These are phyloP conservation scores for Vicia sativa DNA, from an alignment of 306 rosid species.

Conservation along the genomic window DNA sequence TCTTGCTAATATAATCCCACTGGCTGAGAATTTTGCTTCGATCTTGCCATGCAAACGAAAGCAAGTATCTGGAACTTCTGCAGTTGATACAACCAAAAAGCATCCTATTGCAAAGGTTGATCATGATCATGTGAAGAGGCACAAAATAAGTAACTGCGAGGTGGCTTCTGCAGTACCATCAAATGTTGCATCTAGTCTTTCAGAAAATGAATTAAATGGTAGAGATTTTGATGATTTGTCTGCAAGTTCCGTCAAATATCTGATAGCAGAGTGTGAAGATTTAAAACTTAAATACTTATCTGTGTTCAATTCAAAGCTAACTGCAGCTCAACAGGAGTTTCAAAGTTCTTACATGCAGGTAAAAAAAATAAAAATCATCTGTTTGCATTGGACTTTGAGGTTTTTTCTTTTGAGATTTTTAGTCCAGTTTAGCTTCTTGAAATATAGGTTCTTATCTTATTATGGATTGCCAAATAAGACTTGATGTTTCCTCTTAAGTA, in stretches of 20 bases:
- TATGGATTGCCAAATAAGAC: slow-evolving; percentile 28
- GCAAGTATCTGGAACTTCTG: slow-evolving; percentile 42
- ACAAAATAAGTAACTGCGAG: slow-evolving; percentile 51
- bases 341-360: slow-evolving; percentile 70
- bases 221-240: slow-evolving; percentile 45
- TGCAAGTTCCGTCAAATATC: slow-evolving; percentile 45
- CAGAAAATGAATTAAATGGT: slow-evolving; percentile 43
- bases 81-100: slow-evolving; percentile 40
- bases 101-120: slow-evolving; percentile 50
- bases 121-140: slow-evolving; percentile 64
- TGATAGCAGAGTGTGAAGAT: slow-evolving; percentile 63
- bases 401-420: background rate
- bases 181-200: slow-evolving; percentile 36
- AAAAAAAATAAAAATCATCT: slow-evolving; percentile 13
- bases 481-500: slow-evolving; percentile 20
- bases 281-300: slow-evolving; percentile 72
- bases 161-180: slow-evolving; percentile 44
- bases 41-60: slow-evolving; percentile 45
- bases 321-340: slow-evolving; percentile 72
- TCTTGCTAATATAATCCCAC: slow-evolving; percentile 79
- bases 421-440: slow-evolving; percentile 23
- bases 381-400: slow-evolving; percentile 14
- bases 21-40: slow-evolving; percentile 43
- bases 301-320: slow-evolving; percentile 73
- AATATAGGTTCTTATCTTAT: slow-evolving; percentile 18